Percentiles rank a stretch among this genome's conserved stretches.
Evolutionary conservation across 768 basidiomycete species (phyloP).

Genomic region (Albatrellus ellisii): DNA sequence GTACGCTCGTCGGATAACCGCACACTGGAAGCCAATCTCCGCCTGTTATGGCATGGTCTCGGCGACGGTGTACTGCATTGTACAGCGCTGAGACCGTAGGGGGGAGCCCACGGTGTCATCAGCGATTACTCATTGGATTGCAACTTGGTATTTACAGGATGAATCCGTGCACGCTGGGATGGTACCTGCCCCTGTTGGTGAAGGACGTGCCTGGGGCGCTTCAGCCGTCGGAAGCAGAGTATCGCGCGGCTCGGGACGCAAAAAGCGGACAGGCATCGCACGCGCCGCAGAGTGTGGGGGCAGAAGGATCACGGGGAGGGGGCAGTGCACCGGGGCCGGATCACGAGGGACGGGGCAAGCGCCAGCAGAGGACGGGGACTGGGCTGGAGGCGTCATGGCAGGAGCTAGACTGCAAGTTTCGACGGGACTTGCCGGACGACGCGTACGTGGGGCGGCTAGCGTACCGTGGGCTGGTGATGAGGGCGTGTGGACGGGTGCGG

Average conservation of each 20-base stretch:
- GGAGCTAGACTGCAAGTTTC: slow-evolving; percentile 74
- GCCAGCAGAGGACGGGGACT: slow-evolving; percentile 6
- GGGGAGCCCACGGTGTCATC: not conserved
- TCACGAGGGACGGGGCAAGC: slow-evolving; percentile 19
- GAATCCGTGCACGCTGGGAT: slow-evolving; percentile 95
- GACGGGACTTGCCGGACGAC: slow-evolving; percentile 80
- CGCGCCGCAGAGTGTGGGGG: slow-evolving; percentile 14
- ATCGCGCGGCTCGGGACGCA: slow-evolving; percentile 9
- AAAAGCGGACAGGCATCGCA: slow-evolving; percentile 4
- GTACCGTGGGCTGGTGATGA: slow-evolving; percentile 84
- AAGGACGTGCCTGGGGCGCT: slow-evolving; percentile 52
- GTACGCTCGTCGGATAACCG: slow-evolving; percentile 29
- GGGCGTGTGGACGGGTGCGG: slow-evolving; percentile 48
- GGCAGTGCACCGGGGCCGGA: slow-evolving; percentile 17
- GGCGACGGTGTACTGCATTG: no score
- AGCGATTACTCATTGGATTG: slow-evolving; percentile 4
- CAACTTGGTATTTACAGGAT: slow-evolving; percentile 33
- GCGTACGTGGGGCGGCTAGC: slow-evolving; percentile 77
- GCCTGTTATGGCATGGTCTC: no score
- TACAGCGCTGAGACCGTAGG: not conserved
- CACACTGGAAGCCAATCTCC: not conserved
- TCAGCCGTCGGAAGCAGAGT: slow-evolving; percentile 38
- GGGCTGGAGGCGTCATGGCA: slow-evolving; percentile 35
- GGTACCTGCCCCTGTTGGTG: slow-evolving; percentile 85
- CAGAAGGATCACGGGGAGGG: slow-evolving; percentile 14